Evolutionary conservation across 306 rosid genomes (phyloP).

Genomic region (Oemleria cerasiformis): DNA sequence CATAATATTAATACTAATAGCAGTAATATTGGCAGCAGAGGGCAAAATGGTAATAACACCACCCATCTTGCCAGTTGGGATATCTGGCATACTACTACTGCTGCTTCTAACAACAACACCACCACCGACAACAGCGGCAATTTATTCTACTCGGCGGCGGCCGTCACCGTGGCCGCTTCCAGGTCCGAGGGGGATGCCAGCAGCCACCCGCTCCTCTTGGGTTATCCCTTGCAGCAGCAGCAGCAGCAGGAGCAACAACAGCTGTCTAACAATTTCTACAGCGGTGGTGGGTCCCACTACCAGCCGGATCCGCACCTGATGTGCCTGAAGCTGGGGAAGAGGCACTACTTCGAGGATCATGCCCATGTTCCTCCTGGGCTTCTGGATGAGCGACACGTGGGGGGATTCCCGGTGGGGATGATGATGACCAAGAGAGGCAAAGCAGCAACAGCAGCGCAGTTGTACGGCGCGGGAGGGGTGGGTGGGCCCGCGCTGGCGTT

Average conservation of each 20-base stretch:
- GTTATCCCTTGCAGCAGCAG: conserved; percentile 1
- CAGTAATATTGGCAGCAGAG: conserved; percentile 29
- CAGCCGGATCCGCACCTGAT: conserved; percentile 71
- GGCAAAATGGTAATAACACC: conserved; percentile 38
- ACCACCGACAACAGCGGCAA: not conserved
- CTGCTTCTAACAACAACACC: conserved; percentile 21
- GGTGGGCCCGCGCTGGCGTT: conserved; percentile 15
- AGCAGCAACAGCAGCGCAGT: not conserved
- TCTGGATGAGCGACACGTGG: conserved; percentile 27
- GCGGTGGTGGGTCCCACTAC: conserved; percentile 25
- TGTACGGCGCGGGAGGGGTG: not conserved
- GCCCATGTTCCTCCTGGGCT: not conserved
- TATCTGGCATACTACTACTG: conserved; percentile 38
- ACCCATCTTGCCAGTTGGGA: conserved; percentile 39
- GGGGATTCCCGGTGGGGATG: conserved; percentile 20
- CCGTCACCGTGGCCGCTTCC: not conserved
- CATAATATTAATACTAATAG: too few relatives aligned
- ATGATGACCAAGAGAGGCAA: conserved; percentile 46
- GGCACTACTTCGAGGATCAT: conserved; percentile 81
- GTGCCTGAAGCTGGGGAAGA: conserved; percentile 89
- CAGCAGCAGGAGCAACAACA: not conserved
- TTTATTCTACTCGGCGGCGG: conserved; percentile 8
- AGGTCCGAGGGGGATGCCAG: not conserved
- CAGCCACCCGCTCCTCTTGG: not conserved
- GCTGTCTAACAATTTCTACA: not conserved